Evolutionary conservation across 2,329 filamentous ascomycete species (phyloP).

Genomic region (Curvularia eragrostidis): DNA sequence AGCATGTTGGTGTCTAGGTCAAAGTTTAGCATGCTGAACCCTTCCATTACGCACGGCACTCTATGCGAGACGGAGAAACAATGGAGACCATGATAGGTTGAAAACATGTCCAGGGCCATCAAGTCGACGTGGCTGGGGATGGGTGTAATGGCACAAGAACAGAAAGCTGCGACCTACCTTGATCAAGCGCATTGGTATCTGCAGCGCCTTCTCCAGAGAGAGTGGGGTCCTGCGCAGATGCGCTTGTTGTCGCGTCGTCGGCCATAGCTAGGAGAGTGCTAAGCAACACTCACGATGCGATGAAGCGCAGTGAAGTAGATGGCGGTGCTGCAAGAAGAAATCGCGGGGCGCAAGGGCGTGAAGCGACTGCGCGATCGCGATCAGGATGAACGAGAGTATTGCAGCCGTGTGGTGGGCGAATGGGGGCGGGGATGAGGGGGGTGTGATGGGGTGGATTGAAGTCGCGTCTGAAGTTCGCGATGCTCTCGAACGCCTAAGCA

Average conservation of each 20-base stretch:
- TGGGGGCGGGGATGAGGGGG: conserved; percentile 38
- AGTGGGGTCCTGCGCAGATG: conserved; percentile 36
- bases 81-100: not conserved
- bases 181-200: conserved; percentile 35
- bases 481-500: conserved; percentile 27
- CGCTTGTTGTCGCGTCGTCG: conserved; percentile 42
- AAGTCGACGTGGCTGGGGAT: conserved; percentile 11
- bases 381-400: conserved; percentile 2
- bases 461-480: conserved; percentile 46
- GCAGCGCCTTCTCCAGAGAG: conserved; percentile 34
- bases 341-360: conserved; percentile 21
- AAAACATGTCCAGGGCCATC: not conserved
- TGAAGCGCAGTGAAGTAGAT: conserved; percentile 27
- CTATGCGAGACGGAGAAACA: not conserved
- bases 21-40: conserved; percentile 6
- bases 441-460: conserved; percentile 32
- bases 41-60: not conserved
- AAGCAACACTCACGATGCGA: conserved; percentile 29
- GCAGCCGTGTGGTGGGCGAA: conserved; percentile 25
- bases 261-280: conserved; percentile 39
- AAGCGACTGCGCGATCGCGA: conserved; percentile 15
- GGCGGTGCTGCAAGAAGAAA: conserved; percentile 17
- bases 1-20: conserved; percentile 66
- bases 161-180: conserved; percentile 38
- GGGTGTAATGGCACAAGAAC: conserved; percentile 3